phyloP scores from a whole-genome alignment of 345 rosid genomes.

The Euphorbia tirucalli region DNA sequence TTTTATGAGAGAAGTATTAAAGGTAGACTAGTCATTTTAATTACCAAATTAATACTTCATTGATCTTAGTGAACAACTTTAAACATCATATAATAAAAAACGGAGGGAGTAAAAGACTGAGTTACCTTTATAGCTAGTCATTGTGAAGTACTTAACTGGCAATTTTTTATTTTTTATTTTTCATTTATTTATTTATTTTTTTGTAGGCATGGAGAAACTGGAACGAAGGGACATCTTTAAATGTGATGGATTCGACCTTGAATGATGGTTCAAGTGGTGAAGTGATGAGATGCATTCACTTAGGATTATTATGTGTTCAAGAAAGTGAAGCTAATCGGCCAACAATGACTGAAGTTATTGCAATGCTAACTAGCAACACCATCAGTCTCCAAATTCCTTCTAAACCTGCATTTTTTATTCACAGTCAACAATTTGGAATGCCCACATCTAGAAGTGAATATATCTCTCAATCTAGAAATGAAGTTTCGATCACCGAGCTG shows the following conservation, averaged over 20 bases:
- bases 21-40: no score
- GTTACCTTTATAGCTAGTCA: neutral
- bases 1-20: no score
- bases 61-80: no score
- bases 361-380: constrained; percentile 40
- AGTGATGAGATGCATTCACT: constrained; percentile 5
- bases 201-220: constrained; percentile 21
- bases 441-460: no score
- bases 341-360: constrained; percentile 39
- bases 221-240: constrained; percentile 2
- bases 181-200: no score
- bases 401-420: constrained; percentile 47
- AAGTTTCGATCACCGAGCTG: no score
- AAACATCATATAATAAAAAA: no score
- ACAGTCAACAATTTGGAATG: no score
- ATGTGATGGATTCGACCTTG: constrained; percentile 8
- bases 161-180: no score
- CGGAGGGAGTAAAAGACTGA: no score
- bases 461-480: neutral
- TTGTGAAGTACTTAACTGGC: no score
- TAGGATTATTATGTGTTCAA: constrained; percentile 20
- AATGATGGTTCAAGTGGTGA: neutral
- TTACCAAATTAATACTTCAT: no score
- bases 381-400: constrained; percentile 34
- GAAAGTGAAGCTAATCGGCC: constrained; percentile 39